Percentiles rank a stretch among this genome's conserved stretches.
Evolutionary conservation across 495 filamentous ascomycete genomes (phyloP).

Genomic region (Hypomontagnella submonticulosa): DNA sequence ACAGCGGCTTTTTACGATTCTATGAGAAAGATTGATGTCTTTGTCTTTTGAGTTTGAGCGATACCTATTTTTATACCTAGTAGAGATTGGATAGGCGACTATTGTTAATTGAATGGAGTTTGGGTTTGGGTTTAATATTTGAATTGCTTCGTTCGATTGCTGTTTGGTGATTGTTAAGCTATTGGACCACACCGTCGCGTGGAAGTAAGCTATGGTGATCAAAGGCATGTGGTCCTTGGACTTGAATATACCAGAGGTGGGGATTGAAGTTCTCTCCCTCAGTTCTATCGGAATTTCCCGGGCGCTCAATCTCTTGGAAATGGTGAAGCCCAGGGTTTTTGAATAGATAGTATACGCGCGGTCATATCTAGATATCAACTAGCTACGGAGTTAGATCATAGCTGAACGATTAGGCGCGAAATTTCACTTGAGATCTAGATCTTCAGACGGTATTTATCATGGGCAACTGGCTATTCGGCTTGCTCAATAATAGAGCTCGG

Average conservation of each 20-base stretch:
- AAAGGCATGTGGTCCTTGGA: too few species aligned
- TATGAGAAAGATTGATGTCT: constrained; percentile 29
- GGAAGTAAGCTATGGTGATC: too few species aligned
- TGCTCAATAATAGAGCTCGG: too few species aligned
- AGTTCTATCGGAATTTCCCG: too few species aligned
- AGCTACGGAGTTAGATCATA: background rate
- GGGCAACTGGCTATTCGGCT: too few species aligned
- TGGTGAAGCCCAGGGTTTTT: too few species aligned
- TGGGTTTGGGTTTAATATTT: constrained; percentile 8
- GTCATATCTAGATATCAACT: background rate
- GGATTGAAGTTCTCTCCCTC: too few species aligned
- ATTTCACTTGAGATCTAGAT: background rate
- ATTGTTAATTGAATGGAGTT: constrained; percentile 13
- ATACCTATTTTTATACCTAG: constrained; percentile 36
- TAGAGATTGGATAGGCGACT: constrained; percentile 38
- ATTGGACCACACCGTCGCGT: background rate
- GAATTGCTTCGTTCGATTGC: background rate
- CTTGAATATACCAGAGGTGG: too few species aligned
- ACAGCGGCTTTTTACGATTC: constrained; percentile 27
- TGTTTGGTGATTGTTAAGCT: background rate
- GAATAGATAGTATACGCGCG: background rate
- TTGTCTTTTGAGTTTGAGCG: constrained; percentile 6
- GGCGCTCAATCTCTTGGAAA: too few species aligned
- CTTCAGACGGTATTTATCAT: too few species aligned
- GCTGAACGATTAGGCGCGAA: background rate